These are phyloP conservation scores for Wickerhamiella lipophila DNA, from an alignment of 805 yeast species.

Conservation along the genomic window DNA sequence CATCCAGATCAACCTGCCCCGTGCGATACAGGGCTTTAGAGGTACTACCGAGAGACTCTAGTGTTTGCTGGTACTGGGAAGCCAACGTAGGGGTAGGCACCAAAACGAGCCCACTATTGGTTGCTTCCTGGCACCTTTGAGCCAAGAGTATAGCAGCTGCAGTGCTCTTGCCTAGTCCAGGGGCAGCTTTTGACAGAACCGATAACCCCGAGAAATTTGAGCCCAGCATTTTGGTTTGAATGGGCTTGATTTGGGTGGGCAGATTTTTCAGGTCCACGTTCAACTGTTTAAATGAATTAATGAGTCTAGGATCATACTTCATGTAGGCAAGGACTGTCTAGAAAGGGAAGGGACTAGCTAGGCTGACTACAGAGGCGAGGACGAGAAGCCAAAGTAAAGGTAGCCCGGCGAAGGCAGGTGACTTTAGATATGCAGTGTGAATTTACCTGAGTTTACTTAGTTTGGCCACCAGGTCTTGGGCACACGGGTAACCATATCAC, in stretches of 20 bases:
- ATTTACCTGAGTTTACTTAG: no score
- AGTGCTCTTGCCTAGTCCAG: slow-evolving; percentile 29
- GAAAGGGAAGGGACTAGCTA: background rate
- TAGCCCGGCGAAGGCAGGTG: no score
- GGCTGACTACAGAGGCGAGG: background rate
- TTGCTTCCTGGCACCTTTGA: slow-evolving; percentile 13
- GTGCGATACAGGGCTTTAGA: slow-evolving; percentile 23
- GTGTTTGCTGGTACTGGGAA: slow-evolving; percentile 23
- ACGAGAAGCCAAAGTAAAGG: no score
- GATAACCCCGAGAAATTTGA: slow-evolving; percentile 24
- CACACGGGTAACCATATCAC: no score
- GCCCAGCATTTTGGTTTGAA: slow-evolving; percentile 25
- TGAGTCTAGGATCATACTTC: slow-evolving; percentile 8
- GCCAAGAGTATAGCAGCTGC: slow-evolving; percentile 24
- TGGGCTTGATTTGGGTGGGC: slow-evolving; percentile 13
- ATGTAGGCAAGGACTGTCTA: no score
- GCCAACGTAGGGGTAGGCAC: slow-evolving; percentile 29
- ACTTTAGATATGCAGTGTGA: no score
- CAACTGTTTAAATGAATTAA: slow-evolving; percentile 2
- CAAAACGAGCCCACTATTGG: slow-evolving; percentile 19
- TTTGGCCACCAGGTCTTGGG: no score
- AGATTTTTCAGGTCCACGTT: background rate
- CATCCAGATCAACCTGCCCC: slow-evolving; percentile 18
- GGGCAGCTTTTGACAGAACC: slow-evolving; percentile 22
- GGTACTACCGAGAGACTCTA: slow-evolving; percentile 4